A percentile compares a stretch with the other conserved stretches of the same genome.
Evolutionary conservation across 2,329 filamentous ascomycete species (phyloP).

Genomic region (Sarocladium strictum): DNA sequence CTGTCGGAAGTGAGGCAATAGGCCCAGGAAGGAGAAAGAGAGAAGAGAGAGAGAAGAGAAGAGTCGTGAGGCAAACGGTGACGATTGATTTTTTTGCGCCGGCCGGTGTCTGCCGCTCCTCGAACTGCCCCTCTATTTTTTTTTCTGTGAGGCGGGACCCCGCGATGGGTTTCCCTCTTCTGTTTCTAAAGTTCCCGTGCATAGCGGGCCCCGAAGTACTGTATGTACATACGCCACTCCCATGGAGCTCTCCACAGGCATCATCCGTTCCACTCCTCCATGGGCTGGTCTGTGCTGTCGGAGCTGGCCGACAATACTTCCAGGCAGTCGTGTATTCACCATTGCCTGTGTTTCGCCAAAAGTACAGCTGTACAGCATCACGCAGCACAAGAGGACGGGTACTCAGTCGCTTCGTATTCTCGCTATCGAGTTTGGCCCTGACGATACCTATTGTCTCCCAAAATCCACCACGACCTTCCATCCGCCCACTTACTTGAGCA

Average conservation of each 20-base stretch:
- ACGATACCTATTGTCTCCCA: no score
- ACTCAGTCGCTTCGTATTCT: no score
- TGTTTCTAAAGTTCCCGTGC: not conserved
- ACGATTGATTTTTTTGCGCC: conserved; percentile 17
- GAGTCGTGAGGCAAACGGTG: not conserved
- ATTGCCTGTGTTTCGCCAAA: no score
- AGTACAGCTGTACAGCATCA: no score
- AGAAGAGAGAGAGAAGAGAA: conserved; percentile 11
- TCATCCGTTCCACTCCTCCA: not conserved
- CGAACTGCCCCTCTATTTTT: conserved; percentile 7
- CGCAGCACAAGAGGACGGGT: no score
- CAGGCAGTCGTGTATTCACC: no score
- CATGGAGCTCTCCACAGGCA: not conserved
- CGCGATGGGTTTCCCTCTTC: not conserved
- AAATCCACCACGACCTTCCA: not conserved
- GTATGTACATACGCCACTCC: not conserved
- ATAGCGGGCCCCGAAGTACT: not conserved
- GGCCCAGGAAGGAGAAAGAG: conserved; percentile 11
- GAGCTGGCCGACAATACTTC: not conserved
- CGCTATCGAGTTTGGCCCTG: no score
- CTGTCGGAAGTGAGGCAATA: conserved; percentile 12
- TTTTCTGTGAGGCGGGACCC: conserved; percentile 1
- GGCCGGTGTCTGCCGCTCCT: not conserved
- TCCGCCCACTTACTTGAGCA: not conserved
- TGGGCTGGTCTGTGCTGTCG: not conserved